Evolutionary conservation across 495 filamentous ascomycete genomes (phyloP), one percentile per base, ranked within the genome.

Genomic region (Clohesyomyces aquaticus): DNA sequence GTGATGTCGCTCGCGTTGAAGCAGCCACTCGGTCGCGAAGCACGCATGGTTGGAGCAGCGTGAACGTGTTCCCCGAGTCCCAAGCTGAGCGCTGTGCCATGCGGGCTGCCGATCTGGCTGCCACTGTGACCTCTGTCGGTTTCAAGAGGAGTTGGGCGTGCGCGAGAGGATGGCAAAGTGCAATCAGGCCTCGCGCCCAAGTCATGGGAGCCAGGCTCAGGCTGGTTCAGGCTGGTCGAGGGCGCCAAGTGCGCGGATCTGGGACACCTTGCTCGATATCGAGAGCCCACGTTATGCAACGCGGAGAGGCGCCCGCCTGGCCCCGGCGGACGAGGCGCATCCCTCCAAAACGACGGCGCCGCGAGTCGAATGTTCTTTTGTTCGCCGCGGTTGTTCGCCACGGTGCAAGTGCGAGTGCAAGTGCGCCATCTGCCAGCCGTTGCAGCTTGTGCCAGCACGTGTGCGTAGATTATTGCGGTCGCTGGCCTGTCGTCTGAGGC

Each of bases 221-320:
- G 35, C 35, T 53, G 50, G 25, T 53, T 29, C 28, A 53, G 25
- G 50, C 50, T 18, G 50, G 50, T 16, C 28, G 50, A 29, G 25
- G 35, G 22, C 19, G 50, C 50, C 25, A 38, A 55, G 52, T 14
- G 29, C 52, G 52, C 32, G 52, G 16, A 55, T 55, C 52, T 55
- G 52, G 28, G 18, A 25, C 52, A 43, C 52, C 29, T 41, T 55
- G 52, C 18, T 55, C 35, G 26, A 35, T 38, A 43, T 51, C 48
- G 52, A 42, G 16, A 41, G 52, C 38, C 52, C 29, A 55, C 52
- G 35, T 55, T 43, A 55, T 55, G 52, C 52, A 55, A n/a, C 42
- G 52, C 52, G 52, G 52, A 28, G 52, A 23, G 26, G 9, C 11
- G 23, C 26, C 27, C 21, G 21, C 10, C 46, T 23, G 46, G 4